Conservation (phyloP, 805 yeast genomes). For the Candida maris region DNA sequence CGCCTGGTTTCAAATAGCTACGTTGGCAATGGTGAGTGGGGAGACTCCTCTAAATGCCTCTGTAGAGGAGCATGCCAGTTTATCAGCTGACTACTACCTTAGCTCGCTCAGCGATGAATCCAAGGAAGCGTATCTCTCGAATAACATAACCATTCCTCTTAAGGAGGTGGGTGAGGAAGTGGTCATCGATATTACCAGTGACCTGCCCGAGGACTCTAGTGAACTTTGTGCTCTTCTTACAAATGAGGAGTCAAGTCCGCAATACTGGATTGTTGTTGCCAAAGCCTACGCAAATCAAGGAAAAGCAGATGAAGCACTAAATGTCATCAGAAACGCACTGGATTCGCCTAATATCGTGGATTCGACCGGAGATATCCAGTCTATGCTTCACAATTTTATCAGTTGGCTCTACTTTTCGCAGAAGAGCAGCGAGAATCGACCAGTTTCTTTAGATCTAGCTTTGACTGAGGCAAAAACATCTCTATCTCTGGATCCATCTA, state of each 20-base stretch:
- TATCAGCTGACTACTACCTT: constrained; percentile 27
- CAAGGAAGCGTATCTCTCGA: constrained; percentile 23
- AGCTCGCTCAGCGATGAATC: constrained; percentile 17
- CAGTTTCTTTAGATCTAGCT: constrained; percentile 27
- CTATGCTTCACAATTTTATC: constrained; percentile 56
- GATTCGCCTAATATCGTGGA: constrained; percentile 30
- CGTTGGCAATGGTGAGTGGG: neutral
- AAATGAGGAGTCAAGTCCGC: constrained; percentile 70
- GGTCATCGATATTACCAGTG: constrained; percentile 73
- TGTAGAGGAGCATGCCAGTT: constrained; percentile 18
- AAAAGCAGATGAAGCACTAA: constrained; percentile 56
- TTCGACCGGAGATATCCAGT: constrained; percentile 39
- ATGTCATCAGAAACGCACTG: constrained; percentile 60
- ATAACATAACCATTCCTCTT: constrained; percentile 56
- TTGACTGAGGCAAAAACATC: constrained; percentile 40
- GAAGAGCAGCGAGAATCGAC: constrained; percentile 29
- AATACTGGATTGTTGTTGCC: constrained; percentile 84
- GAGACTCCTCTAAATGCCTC: constrained; percentile 2
- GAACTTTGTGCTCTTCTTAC: constrained; percentile 77
- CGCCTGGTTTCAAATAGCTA: neutral
- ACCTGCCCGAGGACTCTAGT: constrained; percentile 84
- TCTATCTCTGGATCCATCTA: constrained; percentile 40
- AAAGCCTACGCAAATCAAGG: constrained; percentile 69
- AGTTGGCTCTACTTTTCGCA: constrained; percentile 69
- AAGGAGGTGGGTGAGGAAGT: constrained; percentile 79